Evolutionary conservation across 1,284 basidiomycete genomes (phyloP).

Genomic region (Amylostereum areolatum): DNA sequence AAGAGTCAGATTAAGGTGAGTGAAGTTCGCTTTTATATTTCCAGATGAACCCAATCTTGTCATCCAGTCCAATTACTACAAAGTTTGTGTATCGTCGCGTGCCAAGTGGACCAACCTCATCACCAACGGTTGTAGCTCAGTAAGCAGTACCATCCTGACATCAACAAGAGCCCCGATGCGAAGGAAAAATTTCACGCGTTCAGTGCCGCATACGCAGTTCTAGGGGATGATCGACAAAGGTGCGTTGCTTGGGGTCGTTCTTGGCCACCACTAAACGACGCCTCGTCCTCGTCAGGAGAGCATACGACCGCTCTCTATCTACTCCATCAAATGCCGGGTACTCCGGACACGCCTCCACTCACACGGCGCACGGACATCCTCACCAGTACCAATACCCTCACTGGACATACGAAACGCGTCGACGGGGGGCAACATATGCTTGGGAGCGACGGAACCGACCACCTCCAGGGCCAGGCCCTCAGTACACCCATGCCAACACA

Average conservation of each 20-base stretch:
- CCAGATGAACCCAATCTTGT: not conserved
- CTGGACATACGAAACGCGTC: constrained; percentile 20
- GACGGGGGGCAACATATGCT: constrained; percentile 33
- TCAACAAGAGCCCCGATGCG: constrained; percentile 32
- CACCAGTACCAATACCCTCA: constrained; percentile 6
- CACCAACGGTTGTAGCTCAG: constrained; percentile 31
- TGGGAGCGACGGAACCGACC: constrained; percentile 29
- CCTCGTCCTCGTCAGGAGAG: constrained; percentile 19
- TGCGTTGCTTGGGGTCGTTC: constrained; percentile 15
- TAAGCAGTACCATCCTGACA: constrained; percentile 44
- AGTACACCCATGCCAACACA: constrained; percentile 9
- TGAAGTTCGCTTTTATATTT: not conserved
- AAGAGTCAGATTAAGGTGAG: constrained; percentile 42
- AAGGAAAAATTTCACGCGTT: constrained; percentile 38
- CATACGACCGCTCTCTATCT: constrained; percentile 28
- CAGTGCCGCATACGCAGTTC: constrained; percentile 42
- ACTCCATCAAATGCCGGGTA: not conserved
- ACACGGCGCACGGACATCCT: constrained; percentile 4
- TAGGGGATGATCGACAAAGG: constrained; percentile 43
- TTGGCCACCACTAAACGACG: not conserved
- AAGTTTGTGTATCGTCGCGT: constrained; percentile 20
- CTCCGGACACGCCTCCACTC: constrained; percentile 1
- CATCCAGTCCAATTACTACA: constrained; percentile 39
- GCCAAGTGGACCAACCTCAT: not conserved
- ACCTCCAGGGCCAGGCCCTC: constrained; percentile 7